Evolutionary conservation across 495 filamentous ascomycete genomes (phyloP), one percentile per base, ranked within the genome.

Genomic region (Penicillium canescens): DNA sequence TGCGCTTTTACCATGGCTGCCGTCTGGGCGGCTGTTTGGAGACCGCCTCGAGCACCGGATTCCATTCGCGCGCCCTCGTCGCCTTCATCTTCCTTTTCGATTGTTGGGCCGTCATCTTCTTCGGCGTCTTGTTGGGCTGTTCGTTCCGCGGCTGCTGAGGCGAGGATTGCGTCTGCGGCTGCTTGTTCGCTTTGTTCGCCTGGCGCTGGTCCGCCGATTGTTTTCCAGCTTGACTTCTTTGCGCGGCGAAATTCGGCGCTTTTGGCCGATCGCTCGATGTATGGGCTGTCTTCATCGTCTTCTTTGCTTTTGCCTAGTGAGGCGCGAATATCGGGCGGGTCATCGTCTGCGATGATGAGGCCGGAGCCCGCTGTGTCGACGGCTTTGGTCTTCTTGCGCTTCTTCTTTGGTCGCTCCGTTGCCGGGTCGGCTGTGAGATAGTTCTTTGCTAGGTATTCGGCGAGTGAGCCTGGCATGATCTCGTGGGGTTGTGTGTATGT

Each of bases 301-400:
- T 85, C 73, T 45, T 62, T 63, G 1, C 74, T 63, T 35, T 51
- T 57, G 38, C 63, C 59, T 18, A 53, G 50, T 10, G 69, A 58
- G 28, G 70, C 75, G 39, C 79, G 74, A 83, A 92, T 92, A 59
- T 86, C 86, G 28, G 83, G 73, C 36, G 86, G 82, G 74, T 98
- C 93, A 75, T 96, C 92, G 73, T 97, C 92, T 60, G 88, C 87
- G 60, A 98, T 96, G 52, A 91, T 85, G 16, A 98, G 86, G 52
- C 91, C 90, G 18, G 70, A 61, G 44, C 46, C 41, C 41, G 72
- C 66, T n/a, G 72, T 70, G 54, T 76, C 69, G 58, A 82, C 78
- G 50, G 82, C 69, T 66, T 94, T 94, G 57, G 88, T 85, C 77
- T 96, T 96, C 73, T 90, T 92, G 64, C 86, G 88, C 64, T 92